Evolutionary conservation across 78 protist species (phyloP).

Genomic region (Dictyostelium intermedium): DNA sequence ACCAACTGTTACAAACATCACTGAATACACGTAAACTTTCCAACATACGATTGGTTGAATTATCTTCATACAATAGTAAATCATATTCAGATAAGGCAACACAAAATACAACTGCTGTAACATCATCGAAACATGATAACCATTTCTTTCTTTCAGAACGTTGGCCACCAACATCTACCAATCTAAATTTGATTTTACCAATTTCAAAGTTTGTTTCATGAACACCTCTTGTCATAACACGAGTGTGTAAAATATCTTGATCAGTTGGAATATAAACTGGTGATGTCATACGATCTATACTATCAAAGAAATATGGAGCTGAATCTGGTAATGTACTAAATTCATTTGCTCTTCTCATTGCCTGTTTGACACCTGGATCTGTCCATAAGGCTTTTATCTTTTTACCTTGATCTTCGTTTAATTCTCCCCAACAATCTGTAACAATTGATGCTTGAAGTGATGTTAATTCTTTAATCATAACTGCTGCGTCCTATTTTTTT

Average conservation of each 20-base stretch:
- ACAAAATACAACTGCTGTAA: constrained; percentile 90
- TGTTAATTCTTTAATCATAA: constrained; percentile 63
- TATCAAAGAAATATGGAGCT: constrained; percentile 81
- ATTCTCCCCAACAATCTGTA: constrained; percentile 43
- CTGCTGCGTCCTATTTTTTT: constrained; percentile 63
- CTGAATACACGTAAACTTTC: constrained; percentile 83
- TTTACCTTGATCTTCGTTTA: constrained; percentile 71
- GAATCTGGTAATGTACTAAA: constrained; percentile 81
- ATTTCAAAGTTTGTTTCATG: constrained; percentile 83
- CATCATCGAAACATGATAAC: constrained; percentile 93
- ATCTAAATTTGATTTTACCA: constrained; percentile 75
- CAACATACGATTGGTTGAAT: constrained; percentile 83
- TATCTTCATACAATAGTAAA: constrained; percentile 82
- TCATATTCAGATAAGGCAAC: constrained; percentile 85
- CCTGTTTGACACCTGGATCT: constrained; percentile 82
- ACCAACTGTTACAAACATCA: constrained; percentile 89
- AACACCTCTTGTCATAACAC: constrained; percentile 89
- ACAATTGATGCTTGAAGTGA: constrained; percentile 57
- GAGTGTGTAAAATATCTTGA: constrained; percentile 85
- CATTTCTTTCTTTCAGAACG: constrained; percentile 93
- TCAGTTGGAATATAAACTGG: constrained; percentile 84
- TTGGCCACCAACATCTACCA: constrained; percentile 96
- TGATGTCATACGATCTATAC: constrained; percentile 75
- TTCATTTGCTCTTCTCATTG: constrained; percentile 85
- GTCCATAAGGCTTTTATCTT: constrained; percentile 86